Evolutionary conservation across 2,329 filamentous ascomycete species (phyloP).

Genomic region (Lasiodiplodia hormozganensis): DNA sequence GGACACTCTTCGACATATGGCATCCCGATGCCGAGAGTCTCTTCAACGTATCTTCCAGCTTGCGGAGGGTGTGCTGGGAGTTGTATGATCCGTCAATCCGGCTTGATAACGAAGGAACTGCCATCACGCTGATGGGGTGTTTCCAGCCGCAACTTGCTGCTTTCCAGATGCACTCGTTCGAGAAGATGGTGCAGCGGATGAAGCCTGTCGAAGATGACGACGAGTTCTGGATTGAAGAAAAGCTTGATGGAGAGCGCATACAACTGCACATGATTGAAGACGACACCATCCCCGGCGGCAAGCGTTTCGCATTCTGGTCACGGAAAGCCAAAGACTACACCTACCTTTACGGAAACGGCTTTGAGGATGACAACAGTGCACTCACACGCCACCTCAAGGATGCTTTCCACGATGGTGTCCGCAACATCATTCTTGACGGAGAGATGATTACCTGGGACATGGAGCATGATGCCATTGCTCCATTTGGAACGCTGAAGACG

Average conservation of each 20-base stretch:
- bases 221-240: slow-evolving; percentile 97
- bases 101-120: slow-evolving; percentile 76
- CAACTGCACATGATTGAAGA: slow-evolving; percentile 91
- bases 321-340: slow-evolving; percentile 96
- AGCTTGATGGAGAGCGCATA: slow-evolving; percentile 95
- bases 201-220: slow-evolving; percentile 71
- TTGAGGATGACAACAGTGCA: slow-evolving; percentile 76
- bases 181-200: slow-evolving; percentile 76
- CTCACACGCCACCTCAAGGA: slow-evolving; percentile 79
- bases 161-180: slow-evolving; percentile 84
- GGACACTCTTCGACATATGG: slow-evolving; percentile 76
- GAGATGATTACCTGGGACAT: slow-evolving; percentile 99
- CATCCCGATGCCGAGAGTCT: slow-evolving; percentile 60
- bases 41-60: slow-evolving; percentile 89
- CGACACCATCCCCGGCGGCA: slow-evolving; percentile 69
- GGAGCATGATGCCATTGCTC: slow-evolving; percentile 79
- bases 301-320: slow-evolving; percentile 87
- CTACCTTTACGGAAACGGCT: slow-evolving; percentile 83
- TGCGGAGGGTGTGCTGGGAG: slow-evolving; percentile 94
- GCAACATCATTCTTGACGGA: slow-evolving; percentile 90
- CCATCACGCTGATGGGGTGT: slow-evolving; percentile 86
- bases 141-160: slow-evolving; percentile 96
- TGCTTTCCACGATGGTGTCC: slow-evolving; percentile 78
- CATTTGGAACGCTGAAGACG: slow-evolving; percentile 92
- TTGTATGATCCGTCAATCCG: slow-evolving; percentile 75